Evolutionary conservation across 345 rosid species (phyloP).

Genomic region (Capsella bursapastoris): DNA sequence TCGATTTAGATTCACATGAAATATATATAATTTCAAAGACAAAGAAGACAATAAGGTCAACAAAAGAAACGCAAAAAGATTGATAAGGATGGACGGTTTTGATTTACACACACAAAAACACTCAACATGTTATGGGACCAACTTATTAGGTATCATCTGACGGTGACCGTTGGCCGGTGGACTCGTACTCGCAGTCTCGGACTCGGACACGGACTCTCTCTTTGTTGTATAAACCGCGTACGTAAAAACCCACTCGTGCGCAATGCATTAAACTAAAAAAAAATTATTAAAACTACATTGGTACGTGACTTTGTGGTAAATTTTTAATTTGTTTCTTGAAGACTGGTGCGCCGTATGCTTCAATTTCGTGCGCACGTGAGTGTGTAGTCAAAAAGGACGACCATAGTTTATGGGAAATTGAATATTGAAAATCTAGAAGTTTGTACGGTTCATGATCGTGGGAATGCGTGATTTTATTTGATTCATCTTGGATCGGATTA

Average conservation of each 20-base stretch:
- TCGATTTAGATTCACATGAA: background rate
- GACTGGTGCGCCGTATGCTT: slow-evolving; percentile 40
- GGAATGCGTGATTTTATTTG: slow-evolving; percentile 16
- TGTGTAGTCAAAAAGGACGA: slow-evolving; percentile 41
- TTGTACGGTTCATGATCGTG: slow-evolving; percentile 39
- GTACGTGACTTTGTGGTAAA: background rate
- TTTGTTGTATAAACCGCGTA: background rate
- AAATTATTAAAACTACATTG: too few species aligned
- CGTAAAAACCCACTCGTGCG: slow-evolving; percentile 33
- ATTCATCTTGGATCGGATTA: slow-evolving; percentile 11
- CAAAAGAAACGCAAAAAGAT: slow-evolving; percentile 33
- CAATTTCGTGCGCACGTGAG: slow-evolving; percentile 39
- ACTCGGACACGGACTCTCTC: background rate
- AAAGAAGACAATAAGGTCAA: slow-evolving; percentile 35
- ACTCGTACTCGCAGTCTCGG: background rate
- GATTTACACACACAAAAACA: slow-evolving; percentile 23
- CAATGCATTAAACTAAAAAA: background rate
- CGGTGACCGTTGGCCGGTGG: slow-evolving; percentile 33
- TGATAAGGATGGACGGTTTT: slow-evolving; percentile 37
- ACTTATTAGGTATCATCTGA: slow-evolving; percentile 39
- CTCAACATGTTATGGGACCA: slow-evolving; percentile 27
- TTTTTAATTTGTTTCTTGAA: slow-evolving; percentile 6
- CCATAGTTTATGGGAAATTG: slow-evolving; percentile 15
- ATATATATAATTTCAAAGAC: background rate
- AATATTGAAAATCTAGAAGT: slow-evolving; percentile 17